phyloP scores from a whole-genome alignment of 805 yeast genomes.

The Myxozyma vanderwaltii region DNA sequence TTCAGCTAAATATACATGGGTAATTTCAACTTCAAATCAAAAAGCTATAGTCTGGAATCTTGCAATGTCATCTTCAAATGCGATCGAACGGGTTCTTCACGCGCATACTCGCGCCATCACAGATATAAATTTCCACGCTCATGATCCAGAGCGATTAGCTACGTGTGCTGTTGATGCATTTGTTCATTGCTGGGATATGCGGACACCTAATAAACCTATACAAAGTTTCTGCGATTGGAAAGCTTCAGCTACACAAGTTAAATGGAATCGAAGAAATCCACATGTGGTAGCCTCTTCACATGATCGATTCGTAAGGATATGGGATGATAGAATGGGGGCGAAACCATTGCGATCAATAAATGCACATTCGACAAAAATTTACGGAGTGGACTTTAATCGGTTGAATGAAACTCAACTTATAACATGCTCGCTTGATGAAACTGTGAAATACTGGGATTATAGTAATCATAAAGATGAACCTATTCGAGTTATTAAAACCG shows the following conservation, averaged over 20 bases:
- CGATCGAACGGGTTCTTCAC: conserved; percentile 85
- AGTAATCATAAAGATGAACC: conserved; percentile 49
- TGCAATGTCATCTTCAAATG: conserved; percentile 66
- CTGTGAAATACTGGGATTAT: conserved; percentile 81
- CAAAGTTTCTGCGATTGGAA: conserved; percentile 89
- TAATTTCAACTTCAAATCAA: conserved; percentile 90
- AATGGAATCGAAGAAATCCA: conserved; percentile 82
- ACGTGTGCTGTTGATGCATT: conserved; percentile 92
- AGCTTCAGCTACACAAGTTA: conserved; percentile 92
- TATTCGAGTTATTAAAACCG: conserved; percentile 62
- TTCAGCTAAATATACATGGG: conserved; percentile 80
- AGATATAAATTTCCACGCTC: conserved; percentile 90
- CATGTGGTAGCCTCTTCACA: conserved; percentile 84
- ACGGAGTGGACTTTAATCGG: conserved; percentile 82
- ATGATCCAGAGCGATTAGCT: conserved; percentile 81
- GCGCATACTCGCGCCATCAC: conserved; percentile 92
- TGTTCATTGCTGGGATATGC: conserved; percentile 86
- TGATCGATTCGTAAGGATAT: conserved; percentile 73
- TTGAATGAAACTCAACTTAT: conserved; percentile 61
- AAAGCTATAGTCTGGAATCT: conserved; percentile 95
- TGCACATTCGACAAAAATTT: conserved; percentile 85
- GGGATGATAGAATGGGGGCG: conserved; percentile 89
- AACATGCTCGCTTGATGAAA: conserved; percentile 83
- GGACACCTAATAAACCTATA: conserved; percentile 71
- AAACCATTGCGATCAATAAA: conserved; percentile 64